Percentiles rank a stretch among this genome's conserved stretches.
phyloP scores from a whole-genome alignment of 345 rosid genomes.

The Arabidopsis arenosa region DNA sequence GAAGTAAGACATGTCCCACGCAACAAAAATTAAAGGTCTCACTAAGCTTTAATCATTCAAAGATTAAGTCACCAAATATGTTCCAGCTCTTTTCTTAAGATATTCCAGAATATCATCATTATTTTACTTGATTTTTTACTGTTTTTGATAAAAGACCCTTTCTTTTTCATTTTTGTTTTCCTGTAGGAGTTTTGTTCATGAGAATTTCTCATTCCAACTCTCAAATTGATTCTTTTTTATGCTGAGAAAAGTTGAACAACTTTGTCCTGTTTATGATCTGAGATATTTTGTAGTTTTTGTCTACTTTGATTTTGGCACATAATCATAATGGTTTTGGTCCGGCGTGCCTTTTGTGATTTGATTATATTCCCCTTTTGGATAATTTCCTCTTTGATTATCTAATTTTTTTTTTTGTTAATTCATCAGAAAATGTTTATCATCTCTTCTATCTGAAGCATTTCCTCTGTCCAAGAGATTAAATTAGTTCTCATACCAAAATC shows the following conservation, averaged over 20 bases:
- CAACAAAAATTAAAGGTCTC: conserved; percentile 15
- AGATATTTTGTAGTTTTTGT: conserved; percentile 1
- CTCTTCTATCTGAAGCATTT: conserved; percentile 13
- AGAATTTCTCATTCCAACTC: not conserved
- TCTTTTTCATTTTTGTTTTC: not conserved
- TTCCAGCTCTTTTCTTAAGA: conserved; percentile 43
- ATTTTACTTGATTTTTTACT: conserved; percentile 21
- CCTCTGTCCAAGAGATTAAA: conserved; percentile 25
- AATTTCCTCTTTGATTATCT: not conserved
- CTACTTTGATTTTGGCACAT: conserved; percentile 18
- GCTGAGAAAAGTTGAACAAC: conserved; percentile 19
- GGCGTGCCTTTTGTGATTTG: conserved; percentile 33
- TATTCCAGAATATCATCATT: conserved; percentile 41
- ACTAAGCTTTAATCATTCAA: conserved; percentile 38
- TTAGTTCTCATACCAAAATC: conserved; percentile 7
- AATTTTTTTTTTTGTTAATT: conserved; percentile 3
- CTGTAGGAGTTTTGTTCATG: not conserved
- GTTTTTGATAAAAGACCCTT: not conserved
- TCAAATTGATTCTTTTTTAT: not conserved
- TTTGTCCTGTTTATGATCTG: conserved; percentile 36
- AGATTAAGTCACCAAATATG: conserved; percentile 36
- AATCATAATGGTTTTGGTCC: conserved; percentile 31
- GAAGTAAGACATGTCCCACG: conserved; percentile 41
- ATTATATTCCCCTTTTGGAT: conserved; percentile 28
- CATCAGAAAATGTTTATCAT: conserved; percentile 2